These are phyloP conservation scores for Pseudocercospora eumusae DNA, from an alignment of 2,329 filamentous ascomycete species.

Conservation along the genomic window DNA sequence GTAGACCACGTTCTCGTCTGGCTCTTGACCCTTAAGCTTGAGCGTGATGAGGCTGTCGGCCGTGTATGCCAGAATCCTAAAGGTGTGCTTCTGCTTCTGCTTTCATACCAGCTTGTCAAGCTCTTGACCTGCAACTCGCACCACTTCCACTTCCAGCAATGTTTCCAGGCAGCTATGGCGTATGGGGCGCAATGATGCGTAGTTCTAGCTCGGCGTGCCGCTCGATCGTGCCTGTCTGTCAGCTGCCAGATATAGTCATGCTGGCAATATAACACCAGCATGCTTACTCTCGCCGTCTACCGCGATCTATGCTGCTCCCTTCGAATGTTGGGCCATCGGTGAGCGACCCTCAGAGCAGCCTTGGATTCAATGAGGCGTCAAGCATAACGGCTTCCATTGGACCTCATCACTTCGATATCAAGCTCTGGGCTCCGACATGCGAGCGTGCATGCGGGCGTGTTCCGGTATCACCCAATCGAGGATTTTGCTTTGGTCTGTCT, in stretches of 20 bases:
- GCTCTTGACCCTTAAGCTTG: constrained; percentile 36
- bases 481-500: neutral
- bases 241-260: neutral
- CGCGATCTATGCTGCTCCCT: neutral
- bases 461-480: constrained; percentile 8
- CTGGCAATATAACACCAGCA: neutral
- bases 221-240: neutral
- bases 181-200: no score
- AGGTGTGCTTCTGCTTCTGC: constrained; percentile 6
- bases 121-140: neutral
- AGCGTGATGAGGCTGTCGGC: constrained; percentile 48
- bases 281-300: neutral
- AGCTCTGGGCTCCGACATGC: constrained; percentile 7
- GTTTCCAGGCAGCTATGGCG: no score
- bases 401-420: neutral
- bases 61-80: constrained; percentile 40
- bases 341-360: neutral
- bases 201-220: neutral
- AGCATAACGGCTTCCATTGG: neutral
- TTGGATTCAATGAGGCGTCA: neutral
- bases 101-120: constrained; percentile 1
- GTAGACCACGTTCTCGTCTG: constrained; percentile 47
- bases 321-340: neutral
- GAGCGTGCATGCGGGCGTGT: neutral
- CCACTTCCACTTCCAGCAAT: neutral